Base-by-base conservation (phyloP, 2,329 filamentous ascomycete genomes). In the Neonectria sp. region DNA sequence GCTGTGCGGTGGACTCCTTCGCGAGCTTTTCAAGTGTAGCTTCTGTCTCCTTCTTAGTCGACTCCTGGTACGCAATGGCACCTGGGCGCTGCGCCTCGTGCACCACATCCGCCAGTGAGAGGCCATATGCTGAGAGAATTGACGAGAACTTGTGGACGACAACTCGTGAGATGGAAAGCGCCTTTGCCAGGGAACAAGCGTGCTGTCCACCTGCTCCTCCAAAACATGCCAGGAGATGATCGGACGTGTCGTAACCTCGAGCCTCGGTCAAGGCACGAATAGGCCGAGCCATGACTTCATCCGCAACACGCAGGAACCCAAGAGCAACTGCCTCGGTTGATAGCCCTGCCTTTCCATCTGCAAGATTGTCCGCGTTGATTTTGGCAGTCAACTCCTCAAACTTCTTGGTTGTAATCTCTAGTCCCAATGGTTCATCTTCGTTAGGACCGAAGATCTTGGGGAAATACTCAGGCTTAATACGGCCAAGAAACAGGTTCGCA, bases 371-470 rank as follows among this genome's bases (percentile, higher is more conserved):
- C 24, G 69, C 60, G 49, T 86, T 86, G 68, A 87, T 82, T 6
- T 79, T 74, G 6, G 75, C 74, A 0, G 84, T 81, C 46, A 87
- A 71, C 31, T 83, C 78, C 7, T 78, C 67, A 52, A 86, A 85
- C 33, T 81, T 82, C 56, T 76, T 64, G n/a, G 74, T 76, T 6
- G 80, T 79, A 15, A 82, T 77, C 8, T 84, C 83, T 2, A 77
- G 73, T 51, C 84, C 84, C 15, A 87, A 75, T 0, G 83, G 72
- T 74, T 90, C 84, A 55, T 93, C 84, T 76, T 92, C 91, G 55
- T 90, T 88, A 71, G 89, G 89, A 15, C 91, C 91, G 56, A 93
- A 93, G 65, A 93, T 93, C 71, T 91, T 91, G 0, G 91, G 91
- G 72, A 93, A 93, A 77, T 91, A 92, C 59, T 92, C 89, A 0